Evolutionary conservation across 176 grass and related monocot genomes (phyloP).

Genomic region (Phragmites australis): DNA sequence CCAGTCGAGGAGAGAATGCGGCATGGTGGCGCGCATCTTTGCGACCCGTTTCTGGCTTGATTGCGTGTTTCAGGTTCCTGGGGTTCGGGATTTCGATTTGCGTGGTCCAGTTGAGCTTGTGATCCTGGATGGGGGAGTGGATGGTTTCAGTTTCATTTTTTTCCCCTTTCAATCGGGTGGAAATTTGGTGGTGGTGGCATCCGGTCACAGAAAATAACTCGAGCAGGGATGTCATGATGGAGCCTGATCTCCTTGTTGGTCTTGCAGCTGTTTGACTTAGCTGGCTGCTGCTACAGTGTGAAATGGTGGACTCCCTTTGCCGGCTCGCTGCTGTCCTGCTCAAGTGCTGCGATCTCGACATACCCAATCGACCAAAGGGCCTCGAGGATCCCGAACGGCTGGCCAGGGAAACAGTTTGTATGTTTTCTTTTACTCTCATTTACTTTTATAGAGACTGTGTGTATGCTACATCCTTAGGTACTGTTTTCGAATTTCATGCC

Average conservation of each 20-base stretch:
- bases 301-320: slow-evolving; percentile 70
- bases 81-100: not conserved
- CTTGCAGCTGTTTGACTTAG: slow-evolving; percentile 47
- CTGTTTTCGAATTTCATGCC: not conserved
- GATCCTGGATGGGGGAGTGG: not conserved
- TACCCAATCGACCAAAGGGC: slow-evolving; percentile 57
- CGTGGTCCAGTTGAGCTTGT: not conserved
- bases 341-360: slow-evolving; percentile 74
- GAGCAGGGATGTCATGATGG: not conserved
- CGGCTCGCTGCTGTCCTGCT: slow-evolving; percentile 48
- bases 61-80: not conserved
- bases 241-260: not conserved
- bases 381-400: slow-evolving; percentile 67
- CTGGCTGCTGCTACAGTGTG: slow-evolving; percentile 20
- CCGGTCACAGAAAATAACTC: not conserved
- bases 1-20: no score
- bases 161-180: not conserved
- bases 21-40: no score
- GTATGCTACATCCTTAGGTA: not conserved
- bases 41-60: not conserved
- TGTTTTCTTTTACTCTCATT: slow-evolving; percentile 22
- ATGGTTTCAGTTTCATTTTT: not conserved
- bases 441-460: slow-evolving; percentile 12
- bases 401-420: slow-evolving; percentile 86
- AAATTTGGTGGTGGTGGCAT: not conserved